These are phyloP conservation scores for Thermothelomyces thermophilus DNA, from an alignment of 2,329 filamentous ascomycete genomes.

Conservation along the genomic window DNA sequence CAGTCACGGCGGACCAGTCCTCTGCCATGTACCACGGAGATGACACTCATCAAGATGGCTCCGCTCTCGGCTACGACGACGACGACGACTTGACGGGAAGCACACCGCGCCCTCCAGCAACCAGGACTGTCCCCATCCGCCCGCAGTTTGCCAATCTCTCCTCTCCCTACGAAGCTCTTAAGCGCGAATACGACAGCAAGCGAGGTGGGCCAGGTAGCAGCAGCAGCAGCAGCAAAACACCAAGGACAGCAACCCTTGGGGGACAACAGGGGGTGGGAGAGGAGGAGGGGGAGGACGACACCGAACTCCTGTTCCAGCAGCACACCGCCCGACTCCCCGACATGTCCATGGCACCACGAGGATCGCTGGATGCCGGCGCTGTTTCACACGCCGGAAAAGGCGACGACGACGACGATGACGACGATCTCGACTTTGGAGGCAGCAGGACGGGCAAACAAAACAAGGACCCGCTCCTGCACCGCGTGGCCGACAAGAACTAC, in stretches of 20 bases:
- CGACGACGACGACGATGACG: conserved; percentile 24
- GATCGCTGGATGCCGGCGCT: conserved; percentile 46
- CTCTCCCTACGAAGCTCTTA: conserved; percentile 70
- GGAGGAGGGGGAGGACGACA: conserved; percentile 31
- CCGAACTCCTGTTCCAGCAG: conserved; percentile 45
- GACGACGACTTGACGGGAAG: conserved; percentile 56
- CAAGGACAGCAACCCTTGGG: conserved; percentile 23
- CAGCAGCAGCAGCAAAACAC: conserved; percentile 29
- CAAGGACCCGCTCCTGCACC: conserved; percentile 78
- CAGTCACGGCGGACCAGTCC: conserved; percentile 31
- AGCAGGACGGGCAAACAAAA: conserved; percentile 29
- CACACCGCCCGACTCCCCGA: conserved; percentile 51
- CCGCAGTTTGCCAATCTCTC: conserved; percentile 58
- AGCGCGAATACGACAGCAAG: conserved; percentile 54
- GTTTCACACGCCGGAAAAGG: conserved; percentile 15
- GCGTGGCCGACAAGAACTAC: conserved; percentile 92
- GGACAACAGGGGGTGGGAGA: conserved; percentile 25
- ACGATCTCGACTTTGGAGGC: conserved; percentile 21
- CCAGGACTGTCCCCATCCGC: conserved; percentile 38
- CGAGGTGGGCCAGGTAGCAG: conserved; percentile 26
- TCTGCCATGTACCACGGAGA: conserved; percentile 25
- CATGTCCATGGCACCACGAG: conserved; percentile 57
- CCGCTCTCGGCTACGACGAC: conserved; percentile 58
- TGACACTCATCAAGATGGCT: conserved; percentile 47
- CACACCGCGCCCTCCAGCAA: conserved; percentile 55